Evolutionary conservation across 257 asterid genomes (phyloP).

Genomic region (Eustoma russellianum): DNA sequence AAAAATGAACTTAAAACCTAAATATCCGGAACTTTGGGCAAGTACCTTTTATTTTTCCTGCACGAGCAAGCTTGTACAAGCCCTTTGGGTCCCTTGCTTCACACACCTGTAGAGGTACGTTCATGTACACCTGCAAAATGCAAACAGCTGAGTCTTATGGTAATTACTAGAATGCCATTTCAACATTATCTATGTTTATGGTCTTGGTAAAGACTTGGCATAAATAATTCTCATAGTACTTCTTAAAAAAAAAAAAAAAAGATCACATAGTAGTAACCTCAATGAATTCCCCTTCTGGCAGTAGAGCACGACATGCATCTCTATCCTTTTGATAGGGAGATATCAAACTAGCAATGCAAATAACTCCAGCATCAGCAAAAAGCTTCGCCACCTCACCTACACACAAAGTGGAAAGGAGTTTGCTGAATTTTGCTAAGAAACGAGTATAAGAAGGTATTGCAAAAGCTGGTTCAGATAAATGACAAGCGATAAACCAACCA

Average conservation of each 20-base stretch:
- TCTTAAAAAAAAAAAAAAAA: background rate
- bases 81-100: slow-evolving; percentile 99
- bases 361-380: slow-evolving; percentile 93
- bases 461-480: slow-evolving; percentile 8
- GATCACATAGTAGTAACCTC: slow-evolving; percentile 49
- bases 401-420: slow-evolving; percentile 4
- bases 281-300: slow-evolving; percentile 80
- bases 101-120: slow-evolving; percentile 80
- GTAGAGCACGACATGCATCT: slow-evolving; percentile 81
- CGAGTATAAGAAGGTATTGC: background rate
- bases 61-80: slow-evolving; percentile 92
- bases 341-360: slow-evolving; percentile 94
- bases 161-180: background rate
- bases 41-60: slow-evolving; percentile 90
- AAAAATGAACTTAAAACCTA: too few relatives aligned
- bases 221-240: too few relatives aligned
- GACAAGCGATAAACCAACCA: slow-evolving; percentile 36
- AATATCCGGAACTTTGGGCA: background rate
- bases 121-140: slow-evolving; percentile 70
- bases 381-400: slow-evolving; percentile 99
- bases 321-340: slow-evolving; percentile 93
- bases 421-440: background rate
- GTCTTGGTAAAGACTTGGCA: background rate
- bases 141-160: slow-evolving; percentile 6
- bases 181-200: background rate